Base-by-base conservation (phyloP, 2,329 filamentous ascomycete species). In the Xylariaceae sp. region DNA sequence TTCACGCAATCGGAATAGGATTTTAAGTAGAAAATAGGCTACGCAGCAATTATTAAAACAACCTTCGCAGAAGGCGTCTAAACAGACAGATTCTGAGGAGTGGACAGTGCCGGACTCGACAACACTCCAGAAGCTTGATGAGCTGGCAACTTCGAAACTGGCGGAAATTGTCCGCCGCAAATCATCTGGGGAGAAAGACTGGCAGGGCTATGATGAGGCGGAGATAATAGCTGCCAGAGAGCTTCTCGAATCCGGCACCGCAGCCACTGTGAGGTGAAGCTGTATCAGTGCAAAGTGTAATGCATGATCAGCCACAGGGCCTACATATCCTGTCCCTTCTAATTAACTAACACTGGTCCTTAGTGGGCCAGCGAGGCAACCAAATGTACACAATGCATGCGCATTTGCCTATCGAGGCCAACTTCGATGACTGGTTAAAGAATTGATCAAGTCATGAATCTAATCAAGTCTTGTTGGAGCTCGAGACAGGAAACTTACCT, bases 191-290 rank as follows among this genome's bases (percentile, higher is more conserved):
- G 79, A 88, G 64, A 74, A 73, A 52, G 77, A 79, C 16, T 90
- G 86, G 84, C 74, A 79, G 58, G 88, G 87, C 7, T 92, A 88
- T 64, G 80, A 85, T 47, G 71, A 78, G 58, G 76, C 77, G 3
- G 88, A 94, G 62, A 69, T 94, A 40, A 77, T 79, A 56, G 87
- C 87, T 11, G 86, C 85, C 39, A 76, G 80, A 56, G 80, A 83
- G 54, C 70, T 91, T 48, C 67, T 91, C 29, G 75, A 79, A 45
- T 72, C 74, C 49, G 76, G 79, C 50, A 66, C 70, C 29, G 58
- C 65, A 20, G 56, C 65, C 34, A 61, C 71, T 37, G 64, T 73
- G 47, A 70, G 74, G 59, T 80, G 62, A 72, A 36, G 16, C 49
- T 49, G 42, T 54, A 27, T 42, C 16, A 34, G 10, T 32, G 25